Evolutionary conservation across 257 asterid species (phyloP).

Genomic region (Ballota nigra): DNA sequence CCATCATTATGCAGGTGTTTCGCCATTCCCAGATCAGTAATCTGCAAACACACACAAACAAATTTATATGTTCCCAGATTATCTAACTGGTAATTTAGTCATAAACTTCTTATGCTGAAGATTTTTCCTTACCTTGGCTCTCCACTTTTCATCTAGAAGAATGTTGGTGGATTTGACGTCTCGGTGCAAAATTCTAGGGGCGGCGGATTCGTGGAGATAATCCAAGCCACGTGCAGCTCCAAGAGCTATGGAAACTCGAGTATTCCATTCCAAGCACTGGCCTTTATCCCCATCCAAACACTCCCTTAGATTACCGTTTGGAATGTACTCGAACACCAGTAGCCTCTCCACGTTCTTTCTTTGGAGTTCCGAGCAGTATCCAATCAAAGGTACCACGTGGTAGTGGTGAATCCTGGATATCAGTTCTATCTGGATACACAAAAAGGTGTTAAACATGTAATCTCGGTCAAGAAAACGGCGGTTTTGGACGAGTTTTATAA

Average conservation of each 20-base stretch:
- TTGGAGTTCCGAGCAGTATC: conserved; percentile 76
- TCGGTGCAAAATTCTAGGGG: conserved; percentile 93
- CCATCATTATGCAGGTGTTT: conserved; percentile 78
- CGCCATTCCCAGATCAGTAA: conserved; percentile 99
- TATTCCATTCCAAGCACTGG: conserved; percentile 62
- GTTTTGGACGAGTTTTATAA: background rate
- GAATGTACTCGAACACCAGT: conserved; percentile 76
- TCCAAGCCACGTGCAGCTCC: conserved; percentile 99
- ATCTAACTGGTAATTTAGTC: background rate
- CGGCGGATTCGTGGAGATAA: conserved; percentile 98
- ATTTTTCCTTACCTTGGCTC: conserved; percentile 67
- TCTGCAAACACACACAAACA: conserved; percentile 42
- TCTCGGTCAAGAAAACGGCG: background rate
- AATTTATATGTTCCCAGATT: no score
- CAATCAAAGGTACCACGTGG: conserved; percentile 88
- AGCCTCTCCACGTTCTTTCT: conserved; percentile 82
- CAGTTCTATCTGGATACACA: conserved; percentile 66
- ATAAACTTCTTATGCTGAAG: background rate
- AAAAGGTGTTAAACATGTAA: background rate
- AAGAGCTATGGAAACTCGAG: conserved; percentile 79
- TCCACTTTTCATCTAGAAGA: conserved; percentile 87
- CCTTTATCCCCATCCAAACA: conserved; percentile 70
- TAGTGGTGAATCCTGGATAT: conserved; percentile 94
- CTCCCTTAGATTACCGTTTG: conserved; percentile 86
- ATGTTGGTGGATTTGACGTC: conserved; percentile 95